Percentiles rank a stretch among this genome's conserved stretches.
phyloP scores from a whole-genome alignment of 2,329 filamentous ascomycete genomes.

The Aspergillus sp. region DNA sequence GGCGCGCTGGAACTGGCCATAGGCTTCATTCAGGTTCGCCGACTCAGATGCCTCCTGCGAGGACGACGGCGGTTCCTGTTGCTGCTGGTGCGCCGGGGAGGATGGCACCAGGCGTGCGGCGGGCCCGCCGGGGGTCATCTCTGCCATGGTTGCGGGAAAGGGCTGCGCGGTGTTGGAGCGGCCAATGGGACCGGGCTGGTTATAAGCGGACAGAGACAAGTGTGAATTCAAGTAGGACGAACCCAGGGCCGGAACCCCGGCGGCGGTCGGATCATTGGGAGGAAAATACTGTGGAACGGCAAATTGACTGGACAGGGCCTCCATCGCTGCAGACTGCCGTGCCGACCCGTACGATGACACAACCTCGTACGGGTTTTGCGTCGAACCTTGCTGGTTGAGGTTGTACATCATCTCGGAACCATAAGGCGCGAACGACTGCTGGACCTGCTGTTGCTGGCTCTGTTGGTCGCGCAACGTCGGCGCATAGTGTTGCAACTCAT shows the following conservation, averaged over 20 bases:
- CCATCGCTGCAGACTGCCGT: slow-evolving; percentile 73
- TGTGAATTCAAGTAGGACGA: slow-evolving; percentile 66
- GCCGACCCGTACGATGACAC: slow-evolving; percentile 69
- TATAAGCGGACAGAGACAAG: slow-evolving; percentile 56
- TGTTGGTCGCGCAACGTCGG: slow-evolving; percentile 59
- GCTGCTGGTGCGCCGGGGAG: slow-evolving; percentile 22
- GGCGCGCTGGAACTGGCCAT: slow-evolving; percentile 59
- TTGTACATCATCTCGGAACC: slow-evolving; percentile 75
- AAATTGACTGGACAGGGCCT: slow-evolving; percentile 70
- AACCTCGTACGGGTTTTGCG: slow-evolving; percentile 68
- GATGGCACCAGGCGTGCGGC: slow-evolving; percentile 38
- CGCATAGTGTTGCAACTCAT: slow-evolving; percentile 62
- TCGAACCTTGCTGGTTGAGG: slow-evolving; percentile 62
- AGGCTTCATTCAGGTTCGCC: slow-evolving; percentile 64
- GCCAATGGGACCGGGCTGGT: slow-evolving; percentile 59
- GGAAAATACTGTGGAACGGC: slow-evolving; percentile 73
- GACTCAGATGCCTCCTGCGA: slow-evolving; percentile 39
- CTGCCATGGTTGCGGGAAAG: slow-evolving; percentile 54
- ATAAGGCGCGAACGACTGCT: slow-evolving; percentile 52
- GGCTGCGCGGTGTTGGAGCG: slow-evolving; percentile 51
- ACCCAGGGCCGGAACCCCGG: slow-evolving; percentile 57
- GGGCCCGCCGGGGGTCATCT: slow-evolving; percentile 39
- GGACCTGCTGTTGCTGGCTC: slow-evolving; percentile 51
- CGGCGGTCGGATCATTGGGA: slow-evolving; percentile 62
- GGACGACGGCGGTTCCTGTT: slow-evolving; percentile 27